These are phyloP conservation scores for Epichloe typhina DNA, from an alignment of 2,329 filamentous ascomycete species.

Conservation along the genomic window DNA sequence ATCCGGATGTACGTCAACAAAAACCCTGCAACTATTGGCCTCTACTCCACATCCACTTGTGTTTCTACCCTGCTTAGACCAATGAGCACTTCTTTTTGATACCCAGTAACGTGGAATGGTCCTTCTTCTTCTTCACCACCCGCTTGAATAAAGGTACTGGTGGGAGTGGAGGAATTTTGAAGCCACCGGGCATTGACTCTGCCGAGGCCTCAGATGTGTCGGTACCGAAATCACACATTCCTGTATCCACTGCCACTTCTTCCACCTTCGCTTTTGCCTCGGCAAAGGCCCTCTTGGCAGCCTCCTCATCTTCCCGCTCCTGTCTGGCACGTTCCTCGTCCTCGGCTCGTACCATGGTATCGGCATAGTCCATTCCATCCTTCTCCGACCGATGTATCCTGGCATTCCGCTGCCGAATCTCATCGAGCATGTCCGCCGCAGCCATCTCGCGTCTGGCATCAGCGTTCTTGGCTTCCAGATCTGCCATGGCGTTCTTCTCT, in stretches of 20 bases:
- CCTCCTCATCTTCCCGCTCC: slow-evolving; percentile 74
- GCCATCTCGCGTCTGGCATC: slow-evolving; percentile 95
- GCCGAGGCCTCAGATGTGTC: slow-evolving; percentile 9
- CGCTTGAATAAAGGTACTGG: slow-evolving; percentile 54
- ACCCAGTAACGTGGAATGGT: slow-evolving; percentile 58
- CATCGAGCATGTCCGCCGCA: slow-evolving; percentile 87
- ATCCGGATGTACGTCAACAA: too few species aligned
- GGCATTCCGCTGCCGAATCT: slow-evolving; percentile 86
- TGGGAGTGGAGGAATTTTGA: slow-evolving; percentile 7
- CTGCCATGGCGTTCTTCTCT: slow-evolving; percentile 85
- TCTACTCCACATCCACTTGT: too few species aligned
- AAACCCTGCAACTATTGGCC: too few species aligned
- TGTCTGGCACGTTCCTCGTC: slow-evolving; percentile 50
- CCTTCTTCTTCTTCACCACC: slow-evolving; percentile 77
- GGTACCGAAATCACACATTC: not conserved
- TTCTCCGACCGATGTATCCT: slow-evolving; percentile 64
- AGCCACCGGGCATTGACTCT: slow-evolving; percentile 14
- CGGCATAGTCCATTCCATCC: slow-evolving; percentile 49
- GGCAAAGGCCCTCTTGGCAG: slow-evolving; percentile 65
- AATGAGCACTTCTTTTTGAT: slow-evolving; percentile 72
- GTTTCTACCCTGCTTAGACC: slow-evolving; percentile 22
- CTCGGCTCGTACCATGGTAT: slow-evolving; percentile 37
- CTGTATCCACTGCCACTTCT: slow-evolving; percentile 16
- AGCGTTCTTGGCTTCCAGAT: slow-evolving; percentile 82
- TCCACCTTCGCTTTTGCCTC: slow-evolving; percentile 42